Percentiles rank a stretch among this genome's conserved stretches.
These are phyloP conservation scores for Xylariaceae sp. DNA, from an alignment of 2,329 filamentous ascomycete genomes.

Conservation along the genomic window DNA sequence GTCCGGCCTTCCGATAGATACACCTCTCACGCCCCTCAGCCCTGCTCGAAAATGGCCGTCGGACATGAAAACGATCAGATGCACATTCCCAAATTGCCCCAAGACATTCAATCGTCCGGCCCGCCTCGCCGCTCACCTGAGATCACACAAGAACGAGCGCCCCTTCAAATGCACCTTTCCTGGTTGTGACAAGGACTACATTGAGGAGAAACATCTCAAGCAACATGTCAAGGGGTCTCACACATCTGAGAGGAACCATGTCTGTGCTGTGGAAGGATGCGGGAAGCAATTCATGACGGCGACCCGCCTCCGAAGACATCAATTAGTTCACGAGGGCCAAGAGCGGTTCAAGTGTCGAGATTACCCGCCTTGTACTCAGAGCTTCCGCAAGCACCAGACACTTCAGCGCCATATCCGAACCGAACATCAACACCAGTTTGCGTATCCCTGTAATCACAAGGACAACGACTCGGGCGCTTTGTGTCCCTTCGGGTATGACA, in stretches of 20 bases:
- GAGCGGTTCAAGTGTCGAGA: slow-evolving; percentile 70
- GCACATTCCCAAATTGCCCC: slow-evolving; percentile 66
- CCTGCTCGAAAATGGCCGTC: slow-evolving; percentile 56
- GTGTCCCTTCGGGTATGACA: slow-evolving; percentile 70
- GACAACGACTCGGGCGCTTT: slow-evolving; percentile 19
- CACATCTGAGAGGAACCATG: slow-evolving; percentile 61
- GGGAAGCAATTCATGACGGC: slow-evolving; percentile 76
- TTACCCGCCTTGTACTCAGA: slow-evolving; percentile 64
- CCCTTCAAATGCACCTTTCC: slow-evolving; percentile 67
- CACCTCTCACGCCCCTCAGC: slow-evolving; percentile 46
- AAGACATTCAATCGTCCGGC: slow-evolving; percentile 87
- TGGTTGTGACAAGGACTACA: slow-evolving; percentile 76
- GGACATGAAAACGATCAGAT: slow-evolving; percentile 70
- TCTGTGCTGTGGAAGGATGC: slow-evolving; percentile 68
- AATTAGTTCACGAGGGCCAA: slow-evolving; percentile 70
- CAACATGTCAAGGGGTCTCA: slow-evolving; percentile 83
- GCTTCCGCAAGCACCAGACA: slow-evolving; percentile 83
- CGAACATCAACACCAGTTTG: slow-evolving; percentile 65
- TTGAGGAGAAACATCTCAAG: slow-evolving; percentile 78
- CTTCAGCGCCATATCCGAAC: slow-evolving; percentile 75
- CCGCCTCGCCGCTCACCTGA: slow-evolving; percentile 70
- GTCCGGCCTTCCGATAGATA: slow-evolving; percentile 28
- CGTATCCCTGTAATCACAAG: slow-evolving; percentile 62
- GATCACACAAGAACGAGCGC: slow-evolving; percentile 80
- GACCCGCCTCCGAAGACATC: slow-evolving; percentile 70